phyloP scores from a whole-genome alignment of 352 stramenopile species.

The Phytophthora hybrid region DNA sequence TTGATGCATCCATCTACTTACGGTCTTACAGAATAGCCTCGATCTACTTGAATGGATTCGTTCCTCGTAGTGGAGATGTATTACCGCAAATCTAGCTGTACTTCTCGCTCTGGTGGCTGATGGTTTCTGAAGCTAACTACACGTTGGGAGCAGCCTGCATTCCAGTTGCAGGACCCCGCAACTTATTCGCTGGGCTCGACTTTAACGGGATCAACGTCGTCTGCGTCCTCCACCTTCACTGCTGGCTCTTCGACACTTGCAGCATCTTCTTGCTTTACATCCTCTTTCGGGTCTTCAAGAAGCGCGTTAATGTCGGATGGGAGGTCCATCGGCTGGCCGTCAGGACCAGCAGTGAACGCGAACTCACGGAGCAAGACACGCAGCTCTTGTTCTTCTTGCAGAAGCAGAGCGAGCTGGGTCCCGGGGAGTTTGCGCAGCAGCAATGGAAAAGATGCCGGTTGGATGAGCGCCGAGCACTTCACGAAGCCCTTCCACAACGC shows the following conservation, averaged over 20 bases:
- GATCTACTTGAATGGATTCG: no score
- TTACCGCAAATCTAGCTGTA: neutral
- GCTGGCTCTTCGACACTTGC: constrained; percentile 13
- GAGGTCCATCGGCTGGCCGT: constrained; percentile 42
- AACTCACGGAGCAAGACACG: constrained; percentile 54
- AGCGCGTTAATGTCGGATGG: constrained; percentile 40
- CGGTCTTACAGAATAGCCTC: no score
- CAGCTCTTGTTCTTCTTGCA: constrained; percentile 75
- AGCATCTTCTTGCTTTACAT: constrained; percentile 24
- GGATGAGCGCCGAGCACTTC: constrained; percentile 78
- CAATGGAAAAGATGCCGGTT: constrained; percentile 75
- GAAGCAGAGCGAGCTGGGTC: constrained; percentile 53
- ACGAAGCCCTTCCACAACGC: constrained; percentile 84
- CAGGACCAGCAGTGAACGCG: constrained; percentile 43
- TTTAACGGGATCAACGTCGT: constrained; percentile 30
- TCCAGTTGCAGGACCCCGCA: neutral
- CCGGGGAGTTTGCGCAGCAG: constrained; percentile 64
- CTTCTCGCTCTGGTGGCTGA: neutral
- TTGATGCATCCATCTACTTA: no score
- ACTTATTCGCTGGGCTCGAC: constrained; percentile 27
- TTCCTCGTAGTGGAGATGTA: neutral
- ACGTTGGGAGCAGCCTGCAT: neutral
- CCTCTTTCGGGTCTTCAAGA: constrained; percentile 36
- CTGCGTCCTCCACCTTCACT: constrained; percentile 29
- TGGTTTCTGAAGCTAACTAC: constrained; percentile 16